Evolutionary conservation across 2,329 filamentous ascomycete genomes (phyloP).

Genomic region (Colletotrichum orbiculare): DNA sequence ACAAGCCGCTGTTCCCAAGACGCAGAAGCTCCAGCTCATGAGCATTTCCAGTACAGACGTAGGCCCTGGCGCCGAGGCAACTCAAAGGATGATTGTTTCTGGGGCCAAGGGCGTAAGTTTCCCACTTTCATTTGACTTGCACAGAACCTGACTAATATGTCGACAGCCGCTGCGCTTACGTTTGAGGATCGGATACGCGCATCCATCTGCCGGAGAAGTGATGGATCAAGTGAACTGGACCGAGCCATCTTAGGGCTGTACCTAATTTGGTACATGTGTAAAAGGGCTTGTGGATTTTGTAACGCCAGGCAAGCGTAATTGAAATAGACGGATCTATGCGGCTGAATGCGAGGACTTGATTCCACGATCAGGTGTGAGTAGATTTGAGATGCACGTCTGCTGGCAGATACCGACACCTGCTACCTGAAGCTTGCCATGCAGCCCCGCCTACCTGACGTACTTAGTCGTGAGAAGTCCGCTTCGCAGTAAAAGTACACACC

Average conservation of each 20-base stretch:
- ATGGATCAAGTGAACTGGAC: constrained; percentile 98
- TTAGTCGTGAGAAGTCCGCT: too few species aligned
- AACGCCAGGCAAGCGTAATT: constrained; percentile 29
- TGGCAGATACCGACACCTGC: too few species aligned
- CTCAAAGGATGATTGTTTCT: constrained; percentile 88
- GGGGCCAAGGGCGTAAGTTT: constrained; percentile 88
- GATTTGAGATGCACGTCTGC: not conserved
- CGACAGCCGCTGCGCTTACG: constrained; percentile 83
- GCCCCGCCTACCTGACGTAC: too few species aligned
- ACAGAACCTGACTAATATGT: constrained; percentile 12
- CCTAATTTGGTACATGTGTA: not conserved
- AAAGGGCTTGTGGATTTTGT: constrained; percentile 24
- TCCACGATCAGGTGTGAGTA: not conserved
- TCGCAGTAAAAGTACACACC: too few species aligned
- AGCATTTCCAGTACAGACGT: constrained; percentile 87
- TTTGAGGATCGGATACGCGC: constrained; percentile 84
- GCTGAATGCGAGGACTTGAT: constrained; percentile 9
- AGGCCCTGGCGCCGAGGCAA: constrained; percentile 81
- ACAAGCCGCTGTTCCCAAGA: constrained; percentile 96
- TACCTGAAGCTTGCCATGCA: too few species aligned
- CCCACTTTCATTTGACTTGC: too few species aligned
- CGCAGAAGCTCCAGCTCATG: constrained; percentile 91
- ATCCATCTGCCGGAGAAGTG: constrained; percentile 75
- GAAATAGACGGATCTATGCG: constrained; percentile 27
- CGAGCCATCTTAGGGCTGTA: constrained; percentile 68